Evolutionary conservation across 2,329 filamentous ascomycete genomes (phyloP), one percentile per base, ranked within the genome.

Genomic region (Zarea fungicola): DNA sequence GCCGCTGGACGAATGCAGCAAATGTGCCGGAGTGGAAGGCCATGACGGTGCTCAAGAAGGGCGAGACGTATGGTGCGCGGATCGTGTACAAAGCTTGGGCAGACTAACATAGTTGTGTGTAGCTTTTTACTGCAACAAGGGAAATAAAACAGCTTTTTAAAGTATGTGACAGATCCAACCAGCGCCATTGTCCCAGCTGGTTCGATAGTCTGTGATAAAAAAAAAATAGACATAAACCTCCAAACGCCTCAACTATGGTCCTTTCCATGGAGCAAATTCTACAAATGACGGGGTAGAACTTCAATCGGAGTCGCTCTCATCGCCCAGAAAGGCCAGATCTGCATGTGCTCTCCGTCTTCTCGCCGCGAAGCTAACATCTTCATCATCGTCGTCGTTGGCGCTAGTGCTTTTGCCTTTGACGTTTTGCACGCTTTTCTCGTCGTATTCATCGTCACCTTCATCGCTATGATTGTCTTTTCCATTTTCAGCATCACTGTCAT

Each of bases 11-110:
- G 49, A 93, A 97, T 66, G 91, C 91, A 1, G 74, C 83, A 61
- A 96, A 96, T 59, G 81, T 86, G 42, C 80, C 85, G 0, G 83
- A 85, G 60, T 95, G 91, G 87, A 86, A 78, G 69, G 71, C 72
- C 45, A 88, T 89, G 82, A 83, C 88, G 53, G 56, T 93, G 23
- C 70, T 97, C 54, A 92, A 87, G 76, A 91, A 85, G 73, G 92
- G 92, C 1, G 76, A 92, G 64, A 82, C 80, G 53, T 97, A 89
- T 65, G 92, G 92, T 2, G 81, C 82, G 54, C 81, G 83, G 55
- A 89, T 85, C 56, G 83, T 95, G 54, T 97, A 96, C 71, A 83
- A 82, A 62, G 88, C 82, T 0, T 97, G 92, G 92, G 81, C 84
- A 65, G 83, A 81, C 54, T 82, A 69, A 56, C 34, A 26, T 5